Conservation (phyloP, 768 basidiomycete genomes). For the Tulasnella sp. region DNA sequence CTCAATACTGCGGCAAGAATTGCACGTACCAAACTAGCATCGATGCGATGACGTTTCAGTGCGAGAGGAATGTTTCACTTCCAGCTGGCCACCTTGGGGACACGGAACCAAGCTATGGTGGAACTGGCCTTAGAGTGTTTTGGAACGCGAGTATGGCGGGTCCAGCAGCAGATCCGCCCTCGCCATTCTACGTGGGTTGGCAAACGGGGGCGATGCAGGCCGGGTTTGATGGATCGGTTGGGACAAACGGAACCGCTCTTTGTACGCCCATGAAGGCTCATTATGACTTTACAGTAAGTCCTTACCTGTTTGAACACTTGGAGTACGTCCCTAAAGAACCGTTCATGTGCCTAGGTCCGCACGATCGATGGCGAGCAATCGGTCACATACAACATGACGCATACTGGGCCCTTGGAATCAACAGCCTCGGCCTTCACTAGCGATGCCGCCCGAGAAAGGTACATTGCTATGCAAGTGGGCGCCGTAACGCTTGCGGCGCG, state of each 20-base stretch:
- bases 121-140: not conserved
- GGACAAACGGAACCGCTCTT: not conserved
- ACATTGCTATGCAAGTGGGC: not conserved
- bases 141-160: not conserved
- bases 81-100: not conserved
- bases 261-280: not conserved
- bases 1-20: not conserved
- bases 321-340: not conserved
- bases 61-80: not conserved
- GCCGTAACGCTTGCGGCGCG: not conserved
- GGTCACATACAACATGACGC: not conserved
- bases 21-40: conserved; percentile 3
- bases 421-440: not conserved
- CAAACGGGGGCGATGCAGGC: not conserved
- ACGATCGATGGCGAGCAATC: not conserved
- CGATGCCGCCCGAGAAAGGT: not conserved
- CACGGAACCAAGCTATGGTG: not conserved
- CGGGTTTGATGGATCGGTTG: not conserved
- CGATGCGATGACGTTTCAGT: not conserved
- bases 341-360: not conserved
- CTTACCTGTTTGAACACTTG: not conserved
- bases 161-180: not conserved
- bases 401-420: not conserved
- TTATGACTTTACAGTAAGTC: not conserved
- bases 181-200: not conserved